Evolutionary conservation across 169 alveolate species (phyloP).

Genomic region (Plasmodium reichenowi): DNA sequence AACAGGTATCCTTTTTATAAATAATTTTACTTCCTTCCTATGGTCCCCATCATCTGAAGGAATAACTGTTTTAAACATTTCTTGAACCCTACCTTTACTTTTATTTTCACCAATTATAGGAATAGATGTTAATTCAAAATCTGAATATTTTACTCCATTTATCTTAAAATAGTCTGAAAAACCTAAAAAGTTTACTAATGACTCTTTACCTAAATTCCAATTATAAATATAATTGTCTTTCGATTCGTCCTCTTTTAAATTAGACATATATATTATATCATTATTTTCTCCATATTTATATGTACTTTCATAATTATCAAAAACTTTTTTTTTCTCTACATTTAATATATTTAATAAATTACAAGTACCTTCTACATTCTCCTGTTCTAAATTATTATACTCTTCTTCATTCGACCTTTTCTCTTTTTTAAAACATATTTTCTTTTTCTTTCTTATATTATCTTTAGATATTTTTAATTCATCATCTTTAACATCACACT

Average conservation of each 20-base stretch:
- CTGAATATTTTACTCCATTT: slow-evolving; percentile 77
- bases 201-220: slow-evolving; percentile 26
- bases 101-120: slow-evolving; percentile 79
- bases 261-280: slow-evolving; percentile 21
- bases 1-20: slow-evolving; percentile 84
- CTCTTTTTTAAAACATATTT: too few relatives aligned
- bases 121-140: slow-evolving; percentile 77
- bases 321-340: not conserved
- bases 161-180: slow-evolving; percentile 29
- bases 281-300: slow-evolving; percentile 22
- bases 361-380: too few relatives aligned
- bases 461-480: too few relatives aligned
- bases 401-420: too few relatives aligned
- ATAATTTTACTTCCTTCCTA: slow-evolving; percentile 57
- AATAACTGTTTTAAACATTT: slow-evolving; percentile 75
- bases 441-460: too few relatives aligned
- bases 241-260: not conserved
- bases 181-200: slow-evolving; percentile 9
- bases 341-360: too few relatives aligned
- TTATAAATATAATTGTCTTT: not conserved
- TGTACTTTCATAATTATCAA: slow-evolving; percentile 1
- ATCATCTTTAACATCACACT: too few relatives aligned
- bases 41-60: slow-evolving; percentile 20
- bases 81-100: slow-evolving; percentile 80
- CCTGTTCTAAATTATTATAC: too few relatives aligned